Percentiles rank a stretch among this genome's conserved stretches.
Conservation (phyloP, 306 rosid species). For the Lathyrus oleraceus region DNA sequence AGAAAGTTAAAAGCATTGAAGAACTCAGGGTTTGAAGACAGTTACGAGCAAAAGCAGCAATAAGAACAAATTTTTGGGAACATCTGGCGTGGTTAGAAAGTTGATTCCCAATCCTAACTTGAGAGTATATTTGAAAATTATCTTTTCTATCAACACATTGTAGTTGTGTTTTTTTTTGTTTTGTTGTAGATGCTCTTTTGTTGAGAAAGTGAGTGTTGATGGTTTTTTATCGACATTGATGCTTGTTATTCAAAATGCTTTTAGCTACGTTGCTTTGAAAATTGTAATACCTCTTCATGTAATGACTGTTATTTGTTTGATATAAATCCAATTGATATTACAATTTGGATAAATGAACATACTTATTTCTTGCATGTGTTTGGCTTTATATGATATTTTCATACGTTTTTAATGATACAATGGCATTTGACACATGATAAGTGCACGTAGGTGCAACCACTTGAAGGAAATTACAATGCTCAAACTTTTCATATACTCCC, state of each 20-base stretch:
- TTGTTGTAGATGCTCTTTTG: conserved; percentile 27
- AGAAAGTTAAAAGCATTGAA: conserved; percentile 79
- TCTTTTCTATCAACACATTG: conserved; percentile 27
- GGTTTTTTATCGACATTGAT: conserved; percentile 37
- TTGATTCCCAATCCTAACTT: conserved; percentile 36
- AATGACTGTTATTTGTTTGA: conserved; percentile 22
- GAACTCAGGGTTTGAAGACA: conserved; percentile 48
- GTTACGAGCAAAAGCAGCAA: conserved; percentile 43
- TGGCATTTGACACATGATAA: neutral
- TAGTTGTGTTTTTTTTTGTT: conserved; percentile 35
- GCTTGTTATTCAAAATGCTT: conserved; percentile 38
- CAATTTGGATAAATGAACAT: neutral
- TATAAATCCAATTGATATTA: neutral
- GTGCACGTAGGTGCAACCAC: neutral
- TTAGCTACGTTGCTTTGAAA: conserved; percentile 20
- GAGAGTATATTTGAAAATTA: conserved; percentile 38
- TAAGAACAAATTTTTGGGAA: conserved; percentile 13
- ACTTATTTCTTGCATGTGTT: neutral
- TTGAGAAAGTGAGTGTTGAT: conserved; percentile 37
- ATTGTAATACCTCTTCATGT: conserved; percentile 7
- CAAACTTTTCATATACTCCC: too few relatives aligned
- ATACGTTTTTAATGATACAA: neutral
- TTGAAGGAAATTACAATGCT: too few relatives aligned
- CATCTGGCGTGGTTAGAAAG: conserved; percentile 35
- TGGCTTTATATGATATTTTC: neutral